A percentile compares a stretch with the other conserved stretches of the same genome.
Evolutionary conservation across 305 asterid genomes (phyloP).

Genomic region (Fraxinus ornus): DNA sequence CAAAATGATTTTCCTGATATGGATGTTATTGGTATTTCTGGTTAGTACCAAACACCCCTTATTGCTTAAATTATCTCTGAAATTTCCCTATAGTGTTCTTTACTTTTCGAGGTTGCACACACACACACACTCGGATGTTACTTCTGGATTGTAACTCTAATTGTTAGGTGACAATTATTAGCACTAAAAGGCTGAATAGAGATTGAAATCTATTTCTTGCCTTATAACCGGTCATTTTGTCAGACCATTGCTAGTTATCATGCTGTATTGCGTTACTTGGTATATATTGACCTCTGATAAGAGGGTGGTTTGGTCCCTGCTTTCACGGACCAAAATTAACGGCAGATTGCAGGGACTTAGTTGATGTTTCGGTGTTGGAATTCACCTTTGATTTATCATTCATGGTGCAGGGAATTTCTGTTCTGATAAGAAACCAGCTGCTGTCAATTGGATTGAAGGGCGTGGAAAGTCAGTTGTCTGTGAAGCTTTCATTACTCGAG

Average conservation of each 20-base stretch:
- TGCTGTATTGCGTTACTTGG: neutral
- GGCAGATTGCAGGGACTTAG: neutral
- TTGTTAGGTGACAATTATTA: neutral
- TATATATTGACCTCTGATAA: neutral
- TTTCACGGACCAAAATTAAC: neutral
- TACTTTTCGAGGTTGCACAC: neutral
- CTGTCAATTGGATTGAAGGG: conserved; percentile 84
- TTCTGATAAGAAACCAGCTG: too few relatives aligned
- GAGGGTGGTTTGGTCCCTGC: neutral
- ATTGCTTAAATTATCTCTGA: neutral
- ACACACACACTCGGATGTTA: neutral
- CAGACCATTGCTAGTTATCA: neutral
- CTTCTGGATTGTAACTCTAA: neutral
- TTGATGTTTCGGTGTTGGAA: neutral
- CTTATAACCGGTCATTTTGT: neutral
- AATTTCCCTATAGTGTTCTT: neutral
- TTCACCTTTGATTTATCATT: conserved; percentile 13
- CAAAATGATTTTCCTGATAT: conserved; percentile 74
- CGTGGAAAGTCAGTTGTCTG: conserved; percentile 88
- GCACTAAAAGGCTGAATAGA: neutral
- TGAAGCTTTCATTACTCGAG: conserved; percentile 60
- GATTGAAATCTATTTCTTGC: neutral
- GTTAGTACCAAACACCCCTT: conserved; percentile 30
- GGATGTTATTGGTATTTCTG: conserved; percentile 87
- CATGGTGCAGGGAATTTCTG: conserved; percentile 69